Evolutionary conservation across 495 filamentous ascomycete genomes (phyloP), one percentile per base, ranked within the genome.

Genomic region (Parachaetomium inaequale): DNA sequence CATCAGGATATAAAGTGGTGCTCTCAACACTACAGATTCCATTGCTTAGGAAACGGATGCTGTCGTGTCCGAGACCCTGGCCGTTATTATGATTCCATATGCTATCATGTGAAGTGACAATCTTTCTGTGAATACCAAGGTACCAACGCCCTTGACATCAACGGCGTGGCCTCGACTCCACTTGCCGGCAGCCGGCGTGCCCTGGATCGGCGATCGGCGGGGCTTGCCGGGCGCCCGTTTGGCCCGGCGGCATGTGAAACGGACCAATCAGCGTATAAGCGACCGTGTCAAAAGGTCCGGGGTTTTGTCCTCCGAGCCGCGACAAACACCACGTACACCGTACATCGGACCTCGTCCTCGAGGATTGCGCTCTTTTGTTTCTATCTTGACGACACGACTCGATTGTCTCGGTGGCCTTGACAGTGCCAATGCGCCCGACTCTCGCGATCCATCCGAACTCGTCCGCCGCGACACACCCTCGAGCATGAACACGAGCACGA

Each of bases 241-340:
- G 5, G 14, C 7, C n/a, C 49, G 43, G 10, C 10, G 46, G n/a
- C 14, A n/a, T n/a, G 17, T 15, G 49, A 46, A 54, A 8, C 61
- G 28, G 43, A 31, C 69, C 62, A 69, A 71, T 69, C 59, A 62
- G 40, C 34, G 25, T 12, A 59, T 28, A 54, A 66, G 68, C 65
- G 55, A 70, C 68, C 65, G 68, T 70, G 68, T 70, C 40, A 29
- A 64, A 46, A 49, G 21, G 29, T 14, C 21, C 19, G 40, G 43
- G 32, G 25, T 12, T 14, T 43, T 11, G 14, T 46, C 40, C 32
- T 62, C 59, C 50, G 59, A 49, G 6, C 7, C 31, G 14, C n/a
- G 25, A 29, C 29, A 3, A 51, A 34, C 11, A 49, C 42, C 40
- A 55, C 32, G 52, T 55, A 32, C 31, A 26, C 19, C 32, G 52